Conservation (phyloP, 2,329 filamentous ascomycete species). For the Clonostachys rhizophaga region DNA sequence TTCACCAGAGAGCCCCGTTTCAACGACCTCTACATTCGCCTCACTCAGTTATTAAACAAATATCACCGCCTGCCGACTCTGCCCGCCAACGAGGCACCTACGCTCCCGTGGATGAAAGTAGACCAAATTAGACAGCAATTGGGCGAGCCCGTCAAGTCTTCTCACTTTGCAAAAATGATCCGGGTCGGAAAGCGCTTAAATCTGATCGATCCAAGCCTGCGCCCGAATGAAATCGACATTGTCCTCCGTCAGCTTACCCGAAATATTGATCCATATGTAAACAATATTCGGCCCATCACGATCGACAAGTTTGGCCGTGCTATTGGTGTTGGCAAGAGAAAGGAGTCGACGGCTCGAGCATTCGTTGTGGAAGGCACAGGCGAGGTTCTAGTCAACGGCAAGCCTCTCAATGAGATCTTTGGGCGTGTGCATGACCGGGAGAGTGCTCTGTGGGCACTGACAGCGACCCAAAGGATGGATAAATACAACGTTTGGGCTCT, state of each 20-base stretch:
- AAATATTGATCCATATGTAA: slow-evolving; percentile 65
- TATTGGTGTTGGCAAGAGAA: slow-evolving; percentile 77
- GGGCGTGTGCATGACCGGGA: slow-evolving; percentile 89
- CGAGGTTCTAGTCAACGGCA: slow-evolving; percentile 86
- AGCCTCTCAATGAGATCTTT: slow-evolving; percentile 76
- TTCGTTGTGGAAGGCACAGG: slow-evolving; percentile 91
- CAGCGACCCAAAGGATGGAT: slow-evolving; percentile 75
- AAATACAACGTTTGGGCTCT: slow-evolving; percentile 96
- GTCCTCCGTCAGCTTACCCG: slow-evolving; percentile 69
- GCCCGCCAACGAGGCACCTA: slow-evolving; percentile 59
- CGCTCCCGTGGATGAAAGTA: slow-evolving; percentile 76
- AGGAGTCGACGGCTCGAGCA: slow-evolving; percentile 79
- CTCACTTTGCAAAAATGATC: slow-evolving; percentile 76
- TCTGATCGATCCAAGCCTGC: slow-evolving; percentile 74
- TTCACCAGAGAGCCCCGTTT: slow-evolving; percentile 84
- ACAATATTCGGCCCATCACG: slow-evolving; percentile 54
- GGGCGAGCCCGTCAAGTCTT: slow-evolving; percentile 68
- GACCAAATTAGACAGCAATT: slow-evolving; percentile 68
- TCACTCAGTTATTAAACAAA: slow-evolving; percentile 68
- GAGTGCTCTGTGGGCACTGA: slow-evolving; percentile 88
- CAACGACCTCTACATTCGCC: slow-evolving; percentile 74
- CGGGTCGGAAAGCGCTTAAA: slow-evolving; percentile 75
- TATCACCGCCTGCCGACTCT: slow-evolving; percentile 71
- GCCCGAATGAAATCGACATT: slow-evolving; percentile 63
- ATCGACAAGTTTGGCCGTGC: slow-evolving; percentile 77